Evolutionary conservation across 108 stramenopile genomes (phyloP).

Genomic region (Nannochloropsis gaditana): DNA sequence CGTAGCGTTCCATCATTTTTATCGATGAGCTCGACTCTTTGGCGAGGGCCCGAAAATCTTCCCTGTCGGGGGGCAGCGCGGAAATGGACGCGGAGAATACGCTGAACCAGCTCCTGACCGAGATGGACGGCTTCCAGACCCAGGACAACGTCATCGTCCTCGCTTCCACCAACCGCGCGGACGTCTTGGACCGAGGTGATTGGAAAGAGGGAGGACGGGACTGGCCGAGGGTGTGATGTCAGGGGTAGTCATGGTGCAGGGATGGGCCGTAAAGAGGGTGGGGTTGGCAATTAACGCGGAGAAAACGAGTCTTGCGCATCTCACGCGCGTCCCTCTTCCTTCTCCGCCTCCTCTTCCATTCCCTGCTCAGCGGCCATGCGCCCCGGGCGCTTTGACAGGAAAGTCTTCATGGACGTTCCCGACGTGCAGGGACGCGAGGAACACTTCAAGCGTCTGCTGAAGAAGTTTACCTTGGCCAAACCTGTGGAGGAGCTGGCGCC

Average conservation of each 20-base stretch:
- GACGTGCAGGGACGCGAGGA: conserved; percentile 27
- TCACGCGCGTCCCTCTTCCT: not conserved
- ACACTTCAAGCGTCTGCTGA: conserved; percentile 7
- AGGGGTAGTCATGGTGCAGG: not conserved
- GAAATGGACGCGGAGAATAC: conserved; percentile 35
- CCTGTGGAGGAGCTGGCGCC: not conserved
- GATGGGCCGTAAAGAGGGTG: no score
- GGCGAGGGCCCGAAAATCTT: not conserved
- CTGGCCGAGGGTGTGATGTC: not conserved
- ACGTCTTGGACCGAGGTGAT: conserved; percentile 23
- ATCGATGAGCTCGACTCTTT: conserved; percentile 15
- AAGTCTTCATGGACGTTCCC: conserved; percentile 26
- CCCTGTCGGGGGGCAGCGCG: not conserved
- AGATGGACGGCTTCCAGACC: conserved; percentile 38
- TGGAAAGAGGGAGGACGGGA: not conserved
- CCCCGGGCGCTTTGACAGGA: conserved; percentile 34
- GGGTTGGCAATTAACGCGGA: no score
- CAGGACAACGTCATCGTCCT: conserved; percentile 27
- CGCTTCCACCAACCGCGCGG: conserved; percentile 30
- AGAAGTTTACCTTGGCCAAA: conserved; percentile 8
- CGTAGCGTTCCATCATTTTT: conserved; percentile 14
- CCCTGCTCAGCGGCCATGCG: conserved; percentile 17
- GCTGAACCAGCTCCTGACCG: conserved; percentile 37
- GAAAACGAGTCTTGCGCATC: no score
- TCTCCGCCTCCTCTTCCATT: not conserved